Evolutionary conservation across 108 stramenopile species (phyloP).

Genomic region (Cyclotella cryptica): DNA sequence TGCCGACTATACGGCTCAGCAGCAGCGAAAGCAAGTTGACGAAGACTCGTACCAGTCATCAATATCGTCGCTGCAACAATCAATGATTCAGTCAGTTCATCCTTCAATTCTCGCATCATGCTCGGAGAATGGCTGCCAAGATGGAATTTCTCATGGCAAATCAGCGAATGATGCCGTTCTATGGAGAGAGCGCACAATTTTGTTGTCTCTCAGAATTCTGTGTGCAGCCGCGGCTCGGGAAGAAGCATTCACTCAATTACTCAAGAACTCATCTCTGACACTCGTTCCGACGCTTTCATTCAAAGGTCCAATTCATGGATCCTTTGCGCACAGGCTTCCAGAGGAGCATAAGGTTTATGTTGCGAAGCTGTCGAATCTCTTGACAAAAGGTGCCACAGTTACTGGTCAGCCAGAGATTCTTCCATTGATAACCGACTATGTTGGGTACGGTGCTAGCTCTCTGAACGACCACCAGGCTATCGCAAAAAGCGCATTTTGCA

Average conservation of each 20-base stretch:
- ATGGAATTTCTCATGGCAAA: slow-evolving; percentile 10
- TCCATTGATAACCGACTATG: slow-evolving; percentile 49
- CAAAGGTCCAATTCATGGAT: slow-evolving; percentile 51
- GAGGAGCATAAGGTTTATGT: slow-evolving; percentile 45
- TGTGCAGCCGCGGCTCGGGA: slow-evolving; percentile 75
- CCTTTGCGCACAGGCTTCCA: slow-evolving; percentile 45
- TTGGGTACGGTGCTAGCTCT: slow-evolving; percentile 52
- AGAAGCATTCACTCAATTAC: slow-evolving; percentile 57
- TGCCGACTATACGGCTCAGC: slow-evolving; percentile 10
- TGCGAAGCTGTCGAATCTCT: slow-evolving; percentile 29
- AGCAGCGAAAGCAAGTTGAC: slow-evolving; percentile 39
- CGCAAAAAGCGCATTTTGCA: slow-evolving; percentile 39
- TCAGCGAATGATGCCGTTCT: slow-evolving; percentile 48
- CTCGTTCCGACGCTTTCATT: slow-evolving; percentile 55
- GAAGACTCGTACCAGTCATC: slow-evolving; percentile 30
- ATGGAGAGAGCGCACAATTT: slow-evolving; percentile 66
- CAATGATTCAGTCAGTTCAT: slow-evolving; percentile 54
- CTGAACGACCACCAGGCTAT: slow-evolving; percentile 40
- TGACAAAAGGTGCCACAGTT: slow-evolving; percentile 15
- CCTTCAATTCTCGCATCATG: slow-evolving; percentile 44
- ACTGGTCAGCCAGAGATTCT: slow-evolving; percentile 39
- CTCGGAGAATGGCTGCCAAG: slow-evolving; percentile 37
- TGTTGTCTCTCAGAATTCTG: slow-evolving; percentile 66
- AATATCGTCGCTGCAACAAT: slow-evolving; percentile 50
- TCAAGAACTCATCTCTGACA: slow-evolving; percentile 35